A percentile compares a stretch with the other conserved stretches of the same genome.
Conservation (phyloP, 2,329 filamentous ascomycete genomes). For the Colletotrichum spaethianum region DNA sequence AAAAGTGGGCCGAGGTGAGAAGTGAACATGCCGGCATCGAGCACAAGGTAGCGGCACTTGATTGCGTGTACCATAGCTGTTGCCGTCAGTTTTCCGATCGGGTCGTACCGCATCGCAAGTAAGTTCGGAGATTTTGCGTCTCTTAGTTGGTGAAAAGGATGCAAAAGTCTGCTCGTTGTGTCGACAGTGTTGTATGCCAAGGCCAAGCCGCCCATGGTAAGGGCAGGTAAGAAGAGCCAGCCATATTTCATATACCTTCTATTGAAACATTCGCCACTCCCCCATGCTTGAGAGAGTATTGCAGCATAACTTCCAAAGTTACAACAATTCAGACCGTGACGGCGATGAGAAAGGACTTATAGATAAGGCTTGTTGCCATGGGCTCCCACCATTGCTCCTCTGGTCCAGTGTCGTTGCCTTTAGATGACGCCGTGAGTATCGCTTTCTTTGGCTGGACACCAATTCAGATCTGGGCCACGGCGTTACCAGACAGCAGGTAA, state of each 20-base stretch:
- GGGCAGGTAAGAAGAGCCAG: not conserved
- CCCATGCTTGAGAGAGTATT: not conserved
- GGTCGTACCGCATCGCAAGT: not conserved
- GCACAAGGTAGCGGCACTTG: not conserved
- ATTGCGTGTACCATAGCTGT: not conserved
- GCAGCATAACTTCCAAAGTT: not conserved
- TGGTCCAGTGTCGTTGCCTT: not conserved
- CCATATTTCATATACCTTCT: slow-evolving; percentile 7
- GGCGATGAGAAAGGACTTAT: not conserved
- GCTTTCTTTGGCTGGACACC: not conserved
- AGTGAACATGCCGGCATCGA: not conserved
- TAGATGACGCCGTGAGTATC: not conserved
- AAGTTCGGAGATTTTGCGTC: not conserved
- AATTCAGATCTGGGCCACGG: not conserved
- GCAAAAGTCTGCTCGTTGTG: not conserved
- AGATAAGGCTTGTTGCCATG: not conserved
- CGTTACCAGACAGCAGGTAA: not conserved
- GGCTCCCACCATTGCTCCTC: not conserved
- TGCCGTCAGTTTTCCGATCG: not conserved
- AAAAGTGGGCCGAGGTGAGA: not conserved
- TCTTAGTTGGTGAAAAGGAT: slow-evolving; percentile 1
- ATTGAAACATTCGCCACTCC: not conserved
- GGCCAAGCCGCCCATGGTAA: not conserved
- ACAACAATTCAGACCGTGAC: not conserved
- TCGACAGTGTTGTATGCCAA: not conserved